phyloP scores from a whole-genome alignment of 352 stramenopile species.

The Phytophthora niederhauseri region DNA sequence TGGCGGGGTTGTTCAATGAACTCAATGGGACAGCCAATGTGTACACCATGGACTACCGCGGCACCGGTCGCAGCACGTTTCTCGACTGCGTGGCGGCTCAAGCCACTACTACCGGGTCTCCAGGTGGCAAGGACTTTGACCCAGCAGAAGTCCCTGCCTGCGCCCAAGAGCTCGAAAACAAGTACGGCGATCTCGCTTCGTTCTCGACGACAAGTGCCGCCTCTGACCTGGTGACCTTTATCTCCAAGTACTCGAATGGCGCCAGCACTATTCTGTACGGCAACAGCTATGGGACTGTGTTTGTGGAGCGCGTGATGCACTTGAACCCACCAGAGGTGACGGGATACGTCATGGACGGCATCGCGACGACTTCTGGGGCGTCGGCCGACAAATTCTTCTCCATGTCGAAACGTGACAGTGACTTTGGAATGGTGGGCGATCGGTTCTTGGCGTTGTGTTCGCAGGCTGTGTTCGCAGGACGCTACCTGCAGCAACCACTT shows the following conservation, averaged over 20 bases:
- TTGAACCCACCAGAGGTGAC: not conserved
- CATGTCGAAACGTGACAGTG: not conserved
- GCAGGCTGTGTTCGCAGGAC: not conserved
- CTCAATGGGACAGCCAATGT: not conserved
- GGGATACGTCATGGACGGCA: not conserved
- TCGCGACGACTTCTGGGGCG: not conserved
- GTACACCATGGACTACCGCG: not conserved
- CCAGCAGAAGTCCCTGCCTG: not conserved
- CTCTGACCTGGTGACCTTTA: not conserved
- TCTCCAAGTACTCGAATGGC: not conserved
- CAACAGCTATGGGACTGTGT: not conserved
- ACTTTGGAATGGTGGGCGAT: not conserved
- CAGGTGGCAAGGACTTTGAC: not conserved
- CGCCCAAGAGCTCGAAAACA: not conserved
- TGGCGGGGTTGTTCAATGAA: not conserved
- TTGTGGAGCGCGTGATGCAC: not conserved
- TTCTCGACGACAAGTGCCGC: not conserved
- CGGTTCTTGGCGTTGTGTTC: not conserved
- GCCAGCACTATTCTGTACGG: not conserved
- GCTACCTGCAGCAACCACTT: not conserved
- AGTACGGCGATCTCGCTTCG: not conserved
- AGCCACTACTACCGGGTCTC: not conserved
- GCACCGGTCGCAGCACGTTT: not conserved
- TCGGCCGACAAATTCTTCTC: not conserved
- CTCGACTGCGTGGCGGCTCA: not conserved